phyloP scores from a whole-genome alignment of 2,329 filamentous ascomycete species.

The Aspergillus floridensis region DNA sequence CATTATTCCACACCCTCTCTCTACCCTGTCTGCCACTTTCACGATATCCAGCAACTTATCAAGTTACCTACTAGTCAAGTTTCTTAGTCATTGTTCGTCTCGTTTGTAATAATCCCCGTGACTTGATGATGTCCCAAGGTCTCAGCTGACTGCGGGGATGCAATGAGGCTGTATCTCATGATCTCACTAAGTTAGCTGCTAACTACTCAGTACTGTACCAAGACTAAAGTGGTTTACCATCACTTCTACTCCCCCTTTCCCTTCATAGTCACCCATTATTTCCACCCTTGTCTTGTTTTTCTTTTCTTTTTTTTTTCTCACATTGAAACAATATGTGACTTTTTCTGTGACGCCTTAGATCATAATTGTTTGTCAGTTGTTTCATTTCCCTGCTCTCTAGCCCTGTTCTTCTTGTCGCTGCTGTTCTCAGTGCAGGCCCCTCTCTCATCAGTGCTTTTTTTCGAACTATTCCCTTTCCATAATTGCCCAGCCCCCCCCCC shows the following conservation, averaged over 20 bases:
- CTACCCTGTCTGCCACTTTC: too few species aligned
- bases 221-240: too few species aligned
- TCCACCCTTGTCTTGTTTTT: not conserved
- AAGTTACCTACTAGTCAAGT: too few species aligned
- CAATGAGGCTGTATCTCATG: conserved; percentile 19
- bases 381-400: conserved; percentile 1
- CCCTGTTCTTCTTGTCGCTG: conserved; percentile 9
- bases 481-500: conserved; percentile 9
- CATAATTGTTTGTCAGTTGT: not conserved
- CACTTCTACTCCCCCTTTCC: not conserved
- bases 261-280: conserved; percentile 2
- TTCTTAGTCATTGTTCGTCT: not conserved
- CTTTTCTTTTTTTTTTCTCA: not conserved
- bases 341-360: not conserved
- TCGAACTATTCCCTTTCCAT: conserved; percentile 1
- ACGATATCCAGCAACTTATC: too few species aligned
- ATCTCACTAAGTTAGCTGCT: conserved; percentile 11
- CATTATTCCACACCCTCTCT: too few species aligned
- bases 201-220: not conserved
- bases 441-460: conserved; percentile 10
- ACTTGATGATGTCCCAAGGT: conserved; percentile 4
- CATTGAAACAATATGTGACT: conserved; percentile 14
- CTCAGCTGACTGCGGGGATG: conserved; percentile 23
- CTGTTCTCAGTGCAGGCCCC: conserved; percentile 20
- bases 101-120: conserved; percentile 1